Evolutionary conservation across 768 basidiomycete species (phyloP), one percentile per base, ranked within the genome.

Genomic region (Collybia mongolica): DNA sequence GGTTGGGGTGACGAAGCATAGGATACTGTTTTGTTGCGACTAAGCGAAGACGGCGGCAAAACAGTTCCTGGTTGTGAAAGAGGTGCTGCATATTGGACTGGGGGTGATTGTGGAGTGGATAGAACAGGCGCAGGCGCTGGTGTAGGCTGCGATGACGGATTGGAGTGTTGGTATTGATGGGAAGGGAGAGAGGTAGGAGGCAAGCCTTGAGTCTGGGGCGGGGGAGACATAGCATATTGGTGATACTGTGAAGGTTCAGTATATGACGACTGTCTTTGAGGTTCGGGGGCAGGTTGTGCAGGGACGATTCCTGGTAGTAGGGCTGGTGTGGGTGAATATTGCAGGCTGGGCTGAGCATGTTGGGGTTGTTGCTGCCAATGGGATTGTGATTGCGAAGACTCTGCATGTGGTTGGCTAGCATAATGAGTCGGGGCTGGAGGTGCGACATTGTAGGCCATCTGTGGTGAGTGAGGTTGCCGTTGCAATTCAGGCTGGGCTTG

Each of bases 1-100:
- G 46, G 59, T 43, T 64, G 46, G n/a, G 58, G 49, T 40, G 63
- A 53, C 7, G 61, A 36, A 20, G 65, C 53, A 56, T 72, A 68
- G n/a, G 69, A 61, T 11, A 71, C 46, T 5, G 74, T 65, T 52
- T 69, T 70, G 48, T 68, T 63, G 24, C 72, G 66, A n/a, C 46
- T 55, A 38, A 69, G 28, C 42, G 36, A 39, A 12, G 23, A 44
- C 40, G 44, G 42, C 44, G 12, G 32, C 41, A 47, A 26, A 17
- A 59, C 39, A 15, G 57, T 49, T 52, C 67, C 44, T 18, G 59
- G 54, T 28, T 66, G 70, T 32, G 52, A 56, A 15, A 56, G 60
- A 17, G 55, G 60, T 15, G 55, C 51, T 48, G 62, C 64, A 39
- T 60, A 56, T 23, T 60, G 65, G 9, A 56, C 50, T 28, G 60